Conservation (phyloP, 345 rosid species). For the Lumnitzera racemosa region DNA sequence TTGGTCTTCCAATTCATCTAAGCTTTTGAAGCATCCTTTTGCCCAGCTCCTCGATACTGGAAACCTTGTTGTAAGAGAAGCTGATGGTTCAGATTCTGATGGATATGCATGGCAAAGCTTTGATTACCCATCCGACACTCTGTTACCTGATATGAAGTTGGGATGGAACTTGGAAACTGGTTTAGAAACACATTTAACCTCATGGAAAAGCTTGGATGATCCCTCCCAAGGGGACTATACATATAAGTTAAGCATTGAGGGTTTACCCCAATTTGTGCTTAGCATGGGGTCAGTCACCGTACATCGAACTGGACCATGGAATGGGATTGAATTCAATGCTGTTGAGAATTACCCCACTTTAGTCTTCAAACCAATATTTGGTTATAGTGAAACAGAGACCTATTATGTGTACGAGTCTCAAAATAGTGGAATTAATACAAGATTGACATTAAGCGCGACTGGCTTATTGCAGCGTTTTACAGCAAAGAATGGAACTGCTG, state of each 20-base stretch:
- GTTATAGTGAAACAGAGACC: conserved; percentile 8
- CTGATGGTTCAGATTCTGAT: neutral
- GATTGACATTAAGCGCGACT: neutral
- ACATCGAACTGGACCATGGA: conserved; percentile 25
- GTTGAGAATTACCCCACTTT: conserved; percentile 5
- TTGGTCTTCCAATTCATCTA: conserved; percentile 22
- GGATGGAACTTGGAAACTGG: conserved; percentile 12
- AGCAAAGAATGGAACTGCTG: neutral
- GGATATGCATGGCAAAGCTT: conserved; percentile 37
- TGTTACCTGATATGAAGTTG: conserved; percentile 28
- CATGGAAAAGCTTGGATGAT: conserved; percentile 26
- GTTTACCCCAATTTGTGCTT: conserved; percentile 17
- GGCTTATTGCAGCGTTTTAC: neutral
- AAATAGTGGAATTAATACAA: neutral
- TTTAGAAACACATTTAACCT: conserved; percentile 7
- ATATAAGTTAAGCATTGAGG: conserved; percentile 4
- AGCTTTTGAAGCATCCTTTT: conserved; percentile 7
- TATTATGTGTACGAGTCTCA: conserved; percentile 12
- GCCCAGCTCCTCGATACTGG: conserved; percentile 27
- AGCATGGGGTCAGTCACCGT: conserved; percentile 1
- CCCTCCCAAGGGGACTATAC: conserved; percentile 23
- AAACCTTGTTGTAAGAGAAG: conserved; percentile 24
- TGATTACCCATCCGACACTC: conserved; percentile 25
- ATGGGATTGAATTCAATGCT: conserved; percentile 26
- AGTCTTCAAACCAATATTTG: conserved; percentile 8